Conservation (phyloP, 371 early-diverging fungal species). For the Rhizopus stolonifer region DNA sequence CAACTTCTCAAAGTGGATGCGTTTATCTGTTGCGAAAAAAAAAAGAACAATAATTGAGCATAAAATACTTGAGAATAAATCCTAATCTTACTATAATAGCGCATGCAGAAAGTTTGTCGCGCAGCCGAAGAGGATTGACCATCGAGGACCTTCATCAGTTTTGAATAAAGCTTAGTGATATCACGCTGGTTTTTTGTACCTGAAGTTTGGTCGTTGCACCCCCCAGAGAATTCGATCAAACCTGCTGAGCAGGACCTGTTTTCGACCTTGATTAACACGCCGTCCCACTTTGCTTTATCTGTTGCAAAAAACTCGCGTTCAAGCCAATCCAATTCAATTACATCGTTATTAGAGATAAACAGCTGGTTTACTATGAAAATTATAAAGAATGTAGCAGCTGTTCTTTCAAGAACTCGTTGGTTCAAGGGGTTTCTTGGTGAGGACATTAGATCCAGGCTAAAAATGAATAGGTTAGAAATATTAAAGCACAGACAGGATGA, state of each 20-base stretch:
- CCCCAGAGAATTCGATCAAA: slow-evolving; percentile 11
- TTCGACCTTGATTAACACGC: slow-evolving; percentile 5
- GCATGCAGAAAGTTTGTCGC: slow-evolving; percentile 10
- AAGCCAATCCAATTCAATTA: slow-evolving; percentile 13
- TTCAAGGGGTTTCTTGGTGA: slow-evolving; percentile 11
- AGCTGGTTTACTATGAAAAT: slow-evolving; percentile 16
- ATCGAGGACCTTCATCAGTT: slow-evolving; percentile 2
- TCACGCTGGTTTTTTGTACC: slow-evolving; percentile 5
- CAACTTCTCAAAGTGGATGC: slow-evolving; percentile 9
- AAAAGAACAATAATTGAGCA: slow-evolving; percentile 3
- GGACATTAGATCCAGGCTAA: slow-evolving; percentile 11
- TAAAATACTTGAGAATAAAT: slow-evolving; percentile 7
- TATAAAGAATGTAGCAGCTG: slow-evolving; percentile 7
- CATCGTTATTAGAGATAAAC: slow-evolving; percentile 11
- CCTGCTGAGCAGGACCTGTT: not conserved
- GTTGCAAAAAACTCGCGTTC: slow-evolving; percentile 14
- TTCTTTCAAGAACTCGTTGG: slow-evolving; percentile 5
- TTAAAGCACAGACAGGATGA: slow-evolving; percentile 9
- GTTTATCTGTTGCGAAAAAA: not conserved
- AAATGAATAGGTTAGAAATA: slow-evolving; percentile 7
- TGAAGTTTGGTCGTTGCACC: slow-evolving; percentile 7
- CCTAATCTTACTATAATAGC: slow-evolving; percentile 2
- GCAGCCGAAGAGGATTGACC: not conserved
- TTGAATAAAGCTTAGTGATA: slow-evolving; percentile 5
- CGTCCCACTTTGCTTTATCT: slow-evolving; percentile 10